Percentiles rank a stretch among this genome's conserved stretches.
These are phyloP conservation scores for Arachis hypogaea DNA, from an alignment of 306 rosid species.

Conservation along the genomic window DNA sequence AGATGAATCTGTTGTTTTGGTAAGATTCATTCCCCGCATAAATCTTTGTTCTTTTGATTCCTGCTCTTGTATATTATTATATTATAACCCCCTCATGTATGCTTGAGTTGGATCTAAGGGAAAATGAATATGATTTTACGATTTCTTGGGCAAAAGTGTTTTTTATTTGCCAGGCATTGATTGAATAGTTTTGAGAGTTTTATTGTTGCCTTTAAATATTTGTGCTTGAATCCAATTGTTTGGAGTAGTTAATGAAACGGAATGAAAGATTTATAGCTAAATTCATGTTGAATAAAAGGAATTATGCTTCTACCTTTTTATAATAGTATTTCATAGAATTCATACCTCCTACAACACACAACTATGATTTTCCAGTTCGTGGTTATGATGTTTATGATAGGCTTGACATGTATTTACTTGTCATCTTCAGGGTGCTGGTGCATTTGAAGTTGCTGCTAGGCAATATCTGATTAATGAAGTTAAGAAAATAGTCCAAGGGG, in stretches of 20 bases:
- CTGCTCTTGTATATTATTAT: neutral
- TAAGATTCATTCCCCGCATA: conserved; percentile 36
- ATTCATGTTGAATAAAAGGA: neutral
- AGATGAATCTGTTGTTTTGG: conserved; percentile 89
- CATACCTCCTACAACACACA: conserved; percentile 7
- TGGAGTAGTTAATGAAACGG: conserved; percentile 1
- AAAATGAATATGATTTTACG: neutral
- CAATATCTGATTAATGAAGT: conserved; percentile 81
- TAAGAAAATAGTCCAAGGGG: conserved; percentile 96
- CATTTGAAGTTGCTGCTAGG: conserved; percentile 97
- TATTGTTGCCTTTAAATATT: neutral
- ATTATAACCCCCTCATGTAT: neutral
- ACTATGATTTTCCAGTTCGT: conserved; percentile 22
- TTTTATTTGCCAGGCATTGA: conserved; percentile 2
- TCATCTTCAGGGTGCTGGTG: conserved; percentile 86
- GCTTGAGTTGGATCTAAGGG: conserved; percentile 14
- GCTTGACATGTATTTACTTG: conserved; percentile 25
- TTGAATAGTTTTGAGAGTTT: neutral
- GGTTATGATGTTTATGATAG: conserved; percentile 35
- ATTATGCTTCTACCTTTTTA: neutral
- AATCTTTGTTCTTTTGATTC: conserved; percentile 14
- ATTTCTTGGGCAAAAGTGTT: neutral
- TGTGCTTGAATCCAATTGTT: conserved; percentile 14
- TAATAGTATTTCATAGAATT: conserved; percentile 15
- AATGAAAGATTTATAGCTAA: neutral